Evolutionary conservation across 2,329 filamentous ascomycete species (phyloP).

Genomic region (Colletotrichum sp.): DNA sequence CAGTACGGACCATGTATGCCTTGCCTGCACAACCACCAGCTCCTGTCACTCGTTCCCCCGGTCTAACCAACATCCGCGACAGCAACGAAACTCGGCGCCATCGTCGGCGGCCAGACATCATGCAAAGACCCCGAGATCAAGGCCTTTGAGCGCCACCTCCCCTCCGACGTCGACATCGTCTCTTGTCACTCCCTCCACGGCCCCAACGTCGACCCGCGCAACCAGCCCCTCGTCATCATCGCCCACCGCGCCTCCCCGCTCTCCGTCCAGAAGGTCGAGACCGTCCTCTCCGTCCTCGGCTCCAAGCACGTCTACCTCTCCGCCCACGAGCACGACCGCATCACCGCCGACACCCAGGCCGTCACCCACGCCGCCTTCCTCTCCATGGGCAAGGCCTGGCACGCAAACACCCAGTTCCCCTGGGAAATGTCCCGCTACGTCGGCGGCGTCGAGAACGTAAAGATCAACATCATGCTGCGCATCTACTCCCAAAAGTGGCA

Average conservation of each 20-base stretch:
- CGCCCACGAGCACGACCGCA: constrained; percentile 89
- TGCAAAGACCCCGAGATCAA: constrained; percentile 97
- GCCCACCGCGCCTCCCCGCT: constrained; percentile 85
- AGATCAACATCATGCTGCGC: constrained; percentile 96
- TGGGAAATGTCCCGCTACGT: constrained; percentile 97
- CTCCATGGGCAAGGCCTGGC: constrained; percentile 98
- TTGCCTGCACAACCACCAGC: not conserved
- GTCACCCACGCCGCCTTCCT: constrained; percentile 98
- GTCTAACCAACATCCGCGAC: constrained; percentile 5
- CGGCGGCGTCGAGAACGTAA: constrained; percentile 97
- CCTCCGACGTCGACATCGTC: constrained; percentile 87
- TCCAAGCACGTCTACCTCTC: constrained; percentile 90
- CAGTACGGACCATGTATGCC: constrained; percentile 86
- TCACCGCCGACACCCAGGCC: constrained; percentile 97
- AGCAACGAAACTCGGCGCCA: constrained; percentile 95
- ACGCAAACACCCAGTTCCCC: constrained; percentile 91
- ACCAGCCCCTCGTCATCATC: constrained; percentile 92
- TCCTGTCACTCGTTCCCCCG: not conserved
- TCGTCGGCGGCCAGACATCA: constrained; percentile 96
- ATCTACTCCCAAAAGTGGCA: constrained; percentile 99
- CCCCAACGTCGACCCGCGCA: constrained; percentile 84
- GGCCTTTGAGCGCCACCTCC: constrained; percentile 89
- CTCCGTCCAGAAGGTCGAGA: constrained; percentile 79
- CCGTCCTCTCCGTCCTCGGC: constrained; percentile 80
- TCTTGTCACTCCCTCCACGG: constrained; percentile 97